Percentiles rank a stretch among this genome's conserved stretches.
Evolutionary conservation across 257 asterid genomes (phyloP).

Genomic region (Knoxia roxburghii): DNA sequence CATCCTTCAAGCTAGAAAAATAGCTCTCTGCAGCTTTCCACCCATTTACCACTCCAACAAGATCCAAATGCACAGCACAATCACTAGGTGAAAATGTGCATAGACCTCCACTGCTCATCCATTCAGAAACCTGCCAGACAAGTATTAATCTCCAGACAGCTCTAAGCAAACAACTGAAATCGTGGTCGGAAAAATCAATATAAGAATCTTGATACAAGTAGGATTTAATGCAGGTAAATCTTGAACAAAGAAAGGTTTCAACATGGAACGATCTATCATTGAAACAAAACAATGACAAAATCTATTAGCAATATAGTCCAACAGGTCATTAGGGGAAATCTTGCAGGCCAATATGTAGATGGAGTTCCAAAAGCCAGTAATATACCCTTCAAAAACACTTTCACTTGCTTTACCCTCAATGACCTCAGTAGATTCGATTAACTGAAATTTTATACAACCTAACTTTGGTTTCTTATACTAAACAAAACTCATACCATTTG

Average conservation of each 20-base stretch:
- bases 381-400: background rate
- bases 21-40: conserved; percentile 46
- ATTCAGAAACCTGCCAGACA: conserved; percentile 46
- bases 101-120: conserved; percentile 32
- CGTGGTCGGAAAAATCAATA: background rate
- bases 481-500: background rate
- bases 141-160: conserved; percentile 16
- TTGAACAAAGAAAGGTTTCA: background rate
- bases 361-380: background rate
- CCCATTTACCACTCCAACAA: conserved; percentile 48
- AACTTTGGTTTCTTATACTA: background rate
- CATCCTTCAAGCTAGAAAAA: conserved; percentile 28
- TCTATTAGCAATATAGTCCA: background rate
- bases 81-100: conserved; percentile 35
- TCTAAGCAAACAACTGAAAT: conserved; percentile 13
- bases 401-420: background rate
- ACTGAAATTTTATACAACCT: background rate
- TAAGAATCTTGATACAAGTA: background rate
- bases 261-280: background rate
- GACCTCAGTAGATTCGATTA: background rate
- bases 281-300: background rate
- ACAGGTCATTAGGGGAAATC: background rate
- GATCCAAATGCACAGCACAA: conserved; percentile 63
- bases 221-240: background rate
- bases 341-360: background rate